Base-by-base conservation (phyloP, 108 stramenopile genomes). In the Cylindrotheca closterium region DNA sequence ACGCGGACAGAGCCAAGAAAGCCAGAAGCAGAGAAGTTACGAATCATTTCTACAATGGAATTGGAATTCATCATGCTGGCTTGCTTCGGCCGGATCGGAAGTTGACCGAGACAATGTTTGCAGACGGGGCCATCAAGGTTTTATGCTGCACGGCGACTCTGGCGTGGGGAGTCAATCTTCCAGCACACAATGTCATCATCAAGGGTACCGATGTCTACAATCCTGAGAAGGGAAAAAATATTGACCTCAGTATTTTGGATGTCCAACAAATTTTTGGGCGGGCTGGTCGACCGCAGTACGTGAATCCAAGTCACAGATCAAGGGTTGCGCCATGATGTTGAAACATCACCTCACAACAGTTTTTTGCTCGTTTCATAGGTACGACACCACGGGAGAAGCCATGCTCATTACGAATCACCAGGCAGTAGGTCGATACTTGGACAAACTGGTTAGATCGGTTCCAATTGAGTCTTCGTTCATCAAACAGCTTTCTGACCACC, bases 181-280 rank as follows among this genome's bases (percentile, higher is more conserved):
- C 99, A 26, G 94, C 86, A 2, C 92, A 96, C 73, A 90, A 91
- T 2, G 99, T 99, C 27, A 77, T 99, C 28, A 92, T 98, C 63
- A 99, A 99, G 70, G 99, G 99, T 15, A 99, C 99, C 2, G 95
- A 99, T 62, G 90, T 99, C 25, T 99, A 99, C 89, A 96, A 96
- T 70, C 94, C 98, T 26, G 98, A 99, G 56, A 97, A 96, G 70
- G 99, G 99, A 18, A 96, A 94, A 24, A 83, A 82, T 46, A 85
- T 92, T 15, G 97, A 99, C 60, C 74, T 99, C 47, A 85, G 84
- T 46, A 96, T 99, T 51, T 80, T 98, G n/a, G 99, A 99, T 67
- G 96, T 99, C 7, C 85, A 96, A 55, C 99, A 99, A 72, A 97
- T 98, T 47, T 99, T 99, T 62, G 99, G 98, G 27, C 74, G 98